Evolutionary conservation across 768 basidiomycete genomes (phyloP).

Genomic region (Mycena crocata): DNA sequence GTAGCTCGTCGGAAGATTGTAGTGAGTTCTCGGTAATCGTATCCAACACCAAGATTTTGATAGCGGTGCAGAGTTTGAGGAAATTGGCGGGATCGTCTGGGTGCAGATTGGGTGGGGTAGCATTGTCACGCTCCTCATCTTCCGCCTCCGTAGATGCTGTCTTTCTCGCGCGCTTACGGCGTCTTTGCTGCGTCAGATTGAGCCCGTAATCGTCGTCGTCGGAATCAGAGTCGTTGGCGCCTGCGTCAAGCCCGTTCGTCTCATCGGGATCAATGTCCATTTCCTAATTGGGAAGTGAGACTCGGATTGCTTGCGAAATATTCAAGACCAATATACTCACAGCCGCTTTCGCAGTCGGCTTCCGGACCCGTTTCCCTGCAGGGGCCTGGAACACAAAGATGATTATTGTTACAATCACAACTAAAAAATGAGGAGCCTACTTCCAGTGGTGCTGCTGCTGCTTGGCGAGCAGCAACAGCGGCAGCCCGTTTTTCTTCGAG

Average conservation of each 20-base stretch:
- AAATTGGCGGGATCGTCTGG: slow-evolving; percentile 36
- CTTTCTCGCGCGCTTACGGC: not conserved
- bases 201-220: not conserved
- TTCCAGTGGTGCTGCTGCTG: not conserved
- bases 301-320: not conserved
- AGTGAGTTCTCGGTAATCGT: slow-evolving; percentile 24
- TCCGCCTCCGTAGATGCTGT: not conserved
- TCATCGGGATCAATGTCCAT: slow-evolving; percentile 4
- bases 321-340: not conserved
- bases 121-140: not conserved
- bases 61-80: slow-evolving; percentile 33
- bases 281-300: not conserved
- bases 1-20: slow-evolving; percentile 29
- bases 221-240: not conserved
- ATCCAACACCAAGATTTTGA: slow-evolving; percentile 28
- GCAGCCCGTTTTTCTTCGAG: not conserved
- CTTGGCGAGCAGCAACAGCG: not conserved
- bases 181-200: not conserved
- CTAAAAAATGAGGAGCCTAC: not conserved
- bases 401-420: not conserved
- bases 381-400: not conserved
- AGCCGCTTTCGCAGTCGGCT: not conserved
- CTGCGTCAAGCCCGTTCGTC: not conserved
- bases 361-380: not conserved
- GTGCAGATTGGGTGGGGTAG: slow-evolving; percentile 12